Evolutionary conservation across 2,329 filamentous ascomycete genomes (phyloP), one percentile per base, ranked within the genome.

Genomic region (Xylaria digitata): DNA sequence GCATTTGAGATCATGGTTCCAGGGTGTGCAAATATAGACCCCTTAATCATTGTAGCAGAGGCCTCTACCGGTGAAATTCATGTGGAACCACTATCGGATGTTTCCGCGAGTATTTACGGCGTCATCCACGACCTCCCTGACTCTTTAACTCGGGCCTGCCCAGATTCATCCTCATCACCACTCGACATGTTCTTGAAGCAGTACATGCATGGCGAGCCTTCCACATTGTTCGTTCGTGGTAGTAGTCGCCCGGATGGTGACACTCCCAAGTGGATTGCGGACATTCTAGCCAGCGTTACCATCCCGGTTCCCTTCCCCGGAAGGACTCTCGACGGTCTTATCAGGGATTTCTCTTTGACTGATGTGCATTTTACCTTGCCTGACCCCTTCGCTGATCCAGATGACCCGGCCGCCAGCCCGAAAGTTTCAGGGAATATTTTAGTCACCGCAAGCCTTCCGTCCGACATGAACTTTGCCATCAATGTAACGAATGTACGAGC

Each of bases 291-390:
- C 52, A 93, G 92, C 72, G 87, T 98, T 59, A 94, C 90, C 0
- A 85, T 98, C 0, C 94, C 94, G 2, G 83, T 98, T 6, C 91
- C 93, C 6, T 92, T 98, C 69, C 92, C 93, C 0, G 93, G 93
- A 5, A 88, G 90, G 65, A 90, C 90, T 0, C 90, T 97, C 73
- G 93, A 94, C 71, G 89, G 92, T 70, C 82, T 97, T 17, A 91
- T 99, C 76, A 91, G 90, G 72, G 95, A 96, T 72, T 97, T 98
- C 76, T 92, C 93, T 23, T 82, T 98, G 71, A 88, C 89, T 1
- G 87, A 97, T 75, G 93, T 96, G 46, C 89, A 96, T 74, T 97
- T 99, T 78, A 88, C 87, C 55, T 82, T 99, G 52, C 96, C 96
- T 0, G 89, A 94, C 73, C 91, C 92, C 0, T 87, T 90, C 73